A percentile compares a stretch with the other conserved stretches of the same genome.
These are phyloP conservation scores for Acanthochlamys bracteata DNA, from an alignment of 106 monocot species.

Conservation along the genomic window DNA sequence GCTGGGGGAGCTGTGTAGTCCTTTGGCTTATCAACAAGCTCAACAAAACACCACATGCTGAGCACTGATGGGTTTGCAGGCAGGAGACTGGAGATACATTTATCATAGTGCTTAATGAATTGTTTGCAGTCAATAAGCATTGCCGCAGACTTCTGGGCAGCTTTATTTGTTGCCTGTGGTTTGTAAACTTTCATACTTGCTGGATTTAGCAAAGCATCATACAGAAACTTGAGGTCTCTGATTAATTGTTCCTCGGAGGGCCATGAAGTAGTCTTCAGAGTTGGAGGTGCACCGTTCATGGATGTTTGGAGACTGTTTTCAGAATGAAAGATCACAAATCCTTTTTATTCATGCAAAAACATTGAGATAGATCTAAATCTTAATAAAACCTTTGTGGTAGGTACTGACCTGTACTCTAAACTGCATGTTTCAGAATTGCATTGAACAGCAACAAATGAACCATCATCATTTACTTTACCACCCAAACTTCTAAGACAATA, in stretches of 20 bases:
- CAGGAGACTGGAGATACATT: not conserved
- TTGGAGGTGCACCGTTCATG: not conserved
- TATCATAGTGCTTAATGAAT: slow-evolving; percentile 55
- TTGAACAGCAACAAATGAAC: slow-evolving; percentile 22
- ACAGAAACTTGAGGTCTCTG: slow-evolving; percentile 55
- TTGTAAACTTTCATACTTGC: slow-evolving; percentile 44
- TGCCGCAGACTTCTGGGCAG: slow-evolving; percentile 15
- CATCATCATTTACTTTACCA: slow-evolving; percentile 27
- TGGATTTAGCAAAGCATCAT: slow-evolving; percentile 47
- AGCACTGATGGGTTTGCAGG: slow-evolving; percentile 10
- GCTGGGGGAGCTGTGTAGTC: slow-evolving; percentile 22
- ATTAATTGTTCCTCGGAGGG: slow-evolving; percentile 31
- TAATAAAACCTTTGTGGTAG: not conserved
- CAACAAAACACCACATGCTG: slow-evolving; percentile 38
- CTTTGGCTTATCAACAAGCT: slow-evolving; percentile 33
- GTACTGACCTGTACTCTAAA: slow-evolving; percentile 59
- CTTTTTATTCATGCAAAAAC: not conserved
- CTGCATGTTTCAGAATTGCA: slow-evolving; percentile 39
- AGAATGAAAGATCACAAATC: not conserved
- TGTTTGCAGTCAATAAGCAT: slow-evolving; percentile 84
- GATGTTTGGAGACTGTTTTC: slow-evolving; percentile 41
- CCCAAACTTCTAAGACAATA: slow-evolving; percentile 45
- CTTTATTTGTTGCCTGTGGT: slow-evolving; percentile 10
- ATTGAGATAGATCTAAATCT: not conserved
- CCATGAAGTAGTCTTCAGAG: not conserved